Evolutionary conservation across 805 yeast species (phyloP), one percentile per base, ranked within the genome.

Genomic region (Wickerhamiella shivajii): DNA sequence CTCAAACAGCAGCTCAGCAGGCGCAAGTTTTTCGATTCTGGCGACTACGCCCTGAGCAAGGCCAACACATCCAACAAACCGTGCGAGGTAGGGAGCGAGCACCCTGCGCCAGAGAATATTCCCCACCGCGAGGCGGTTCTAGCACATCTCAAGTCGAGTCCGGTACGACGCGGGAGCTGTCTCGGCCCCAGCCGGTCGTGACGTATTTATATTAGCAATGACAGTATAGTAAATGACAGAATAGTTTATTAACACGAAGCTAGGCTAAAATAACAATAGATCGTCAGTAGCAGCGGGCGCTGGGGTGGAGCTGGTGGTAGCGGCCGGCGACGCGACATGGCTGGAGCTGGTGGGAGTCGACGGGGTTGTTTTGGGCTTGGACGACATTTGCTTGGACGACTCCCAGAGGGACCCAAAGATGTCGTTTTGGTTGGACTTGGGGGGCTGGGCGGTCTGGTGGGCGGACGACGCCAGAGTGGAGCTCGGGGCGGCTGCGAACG

Each of bases 21-120:
- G 43, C 71, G 93, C 45, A 80, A 80, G 57, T 84, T 75, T 56
- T 85, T 84, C 50, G 96, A 84, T 50, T 77, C 92, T 42, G 95
- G 95, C 13, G 96, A 84, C 57, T 84, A 84, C 54, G 94, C 94
- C 10, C 68, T 84, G 69, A 79, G 57, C 29, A 52, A 57, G 31
- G 61, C 61, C 27, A 60, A 58, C 25, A 47, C 41, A 33, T 18
- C 29, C 29, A 24, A 24, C 7, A 41, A 42, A 29, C 44, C 44
- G 10, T 36, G 33, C 23, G 49, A 44, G 17, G 28, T 42, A 23
- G 51, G 51, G 24, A 33, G 44, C 19, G 51, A 47, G 33, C 50
- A 46, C 39, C 51, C 51, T 7, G 36, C 36, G 10, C 51, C 51
- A 4, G 50, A 44, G 31, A 36, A 35, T n/a, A 45, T 47, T 13